A percentile compares a stretch with the other conserved stretches of the same genome.
Conservation (phyloP, 2,329 filamentous ascomycete genomes). For the Thelonectria discophora region DNA sequence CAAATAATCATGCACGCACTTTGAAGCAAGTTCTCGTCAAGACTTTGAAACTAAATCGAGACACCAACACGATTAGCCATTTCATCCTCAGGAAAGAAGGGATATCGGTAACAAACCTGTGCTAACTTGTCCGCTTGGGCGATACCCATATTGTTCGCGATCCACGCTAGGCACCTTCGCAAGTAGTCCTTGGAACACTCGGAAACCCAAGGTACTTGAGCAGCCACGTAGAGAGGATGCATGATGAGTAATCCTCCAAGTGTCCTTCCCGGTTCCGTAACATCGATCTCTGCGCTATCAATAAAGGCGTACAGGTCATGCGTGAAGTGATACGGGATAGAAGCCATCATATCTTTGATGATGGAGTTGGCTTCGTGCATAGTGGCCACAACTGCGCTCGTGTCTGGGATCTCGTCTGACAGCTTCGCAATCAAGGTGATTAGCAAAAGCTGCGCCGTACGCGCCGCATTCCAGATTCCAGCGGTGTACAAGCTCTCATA, state of each 20-base stretch:
- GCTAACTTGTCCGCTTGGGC: constrained; percentile 5
- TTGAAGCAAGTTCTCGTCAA: constrained; percentile 2
- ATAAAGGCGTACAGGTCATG: constrained; percentile 6
- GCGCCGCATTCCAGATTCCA: constrained; percentile 2
- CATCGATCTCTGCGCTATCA: background rate
- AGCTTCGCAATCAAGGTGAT: background rate
- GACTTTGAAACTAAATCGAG: background rate
- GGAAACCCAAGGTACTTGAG: background rate
- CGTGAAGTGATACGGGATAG: constrained; percentile 8
- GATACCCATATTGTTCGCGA: constrained; percentile 11
- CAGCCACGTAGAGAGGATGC: constrained; percentile 2
- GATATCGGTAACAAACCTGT: background rate
- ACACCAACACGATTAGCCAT: background rate
- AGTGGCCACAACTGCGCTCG: background rate
- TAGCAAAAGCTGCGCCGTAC: constrained; percentile 1
- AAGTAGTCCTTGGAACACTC: background rate
- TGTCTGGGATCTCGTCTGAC: background rate
- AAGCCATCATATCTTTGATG: constrained; percentile 7
- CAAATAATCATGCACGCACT: constrained; percentile 11
- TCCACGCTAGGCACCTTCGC: constrained; percentile 4
- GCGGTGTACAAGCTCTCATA: constrained; percentile 2
- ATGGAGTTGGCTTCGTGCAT: background rate
- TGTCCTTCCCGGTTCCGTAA: background rate
- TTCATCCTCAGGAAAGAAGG: background rate
- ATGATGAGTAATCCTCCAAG: constrained; percentile 9